Percentiles rank a stretch among this genome's conserved stretches.
These are phyloP conservation scores for Syncephalastrum monosporum DNA, from an alignment of 371 early-diverging fungal genomes.

Conservation along the genomic window DNA sequence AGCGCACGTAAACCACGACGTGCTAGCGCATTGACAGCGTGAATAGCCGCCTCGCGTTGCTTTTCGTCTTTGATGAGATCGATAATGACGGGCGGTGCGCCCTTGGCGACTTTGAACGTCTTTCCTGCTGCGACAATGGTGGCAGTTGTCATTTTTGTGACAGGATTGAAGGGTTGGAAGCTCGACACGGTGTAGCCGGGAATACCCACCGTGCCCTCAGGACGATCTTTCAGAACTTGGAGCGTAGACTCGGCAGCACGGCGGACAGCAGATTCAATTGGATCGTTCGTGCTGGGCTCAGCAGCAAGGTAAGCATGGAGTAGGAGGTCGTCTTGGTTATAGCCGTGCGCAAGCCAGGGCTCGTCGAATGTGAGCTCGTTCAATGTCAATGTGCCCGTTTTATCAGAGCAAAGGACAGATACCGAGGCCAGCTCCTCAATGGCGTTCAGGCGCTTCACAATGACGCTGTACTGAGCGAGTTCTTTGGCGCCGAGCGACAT, in stretches of 20 bases:
- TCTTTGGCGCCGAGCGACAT: conserved; percentile 94
- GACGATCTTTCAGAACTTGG: conserved; percentile 81
- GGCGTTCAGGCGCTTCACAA: conserved; percentile 91
- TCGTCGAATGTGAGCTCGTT: conserved; percentile 89
- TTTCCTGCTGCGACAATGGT: conserved; percentile 67
- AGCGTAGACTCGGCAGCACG: conserved; percentile 87
- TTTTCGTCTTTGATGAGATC: conserved; percentile 79
- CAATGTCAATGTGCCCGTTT: conserved; percentile 94
- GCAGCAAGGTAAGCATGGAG: conserved; percentile 84
- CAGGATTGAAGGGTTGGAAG: conserved; percentile 92
- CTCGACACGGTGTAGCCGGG: conserved; percentile 85
- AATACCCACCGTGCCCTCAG: conserved; percentile 61
- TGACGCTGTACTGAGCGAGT: conserved; percentile 88
- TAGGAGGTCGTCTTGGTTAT: conserved; percentile 82
- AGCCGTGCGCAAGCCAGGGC: conserved; percentile 77
- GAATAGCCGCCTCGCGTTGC: conserved; percentile 62
- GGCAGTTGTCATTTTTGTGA: conserved; percentile 88
- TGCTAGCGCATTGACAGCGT: conserved; percentile 82
- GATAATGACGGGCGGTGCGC: conserved; percentile 92
- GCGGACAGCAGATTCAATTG: conserved; percentile 91
- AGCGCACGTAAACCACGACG: conserved; percentile 87
- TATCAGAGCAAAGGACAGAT: conserved; percentile 93
- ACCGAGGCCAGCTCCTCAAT: conserved; percentile 95
- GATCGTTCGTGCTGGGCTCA: conserved; percentile 90
- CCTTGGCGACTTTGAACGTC: conserved; percentile 89